Base-by-base conservation (phyloP, 2,329 filamentous ascomycete species). In the Fusarium sulawesiense region DNA sequence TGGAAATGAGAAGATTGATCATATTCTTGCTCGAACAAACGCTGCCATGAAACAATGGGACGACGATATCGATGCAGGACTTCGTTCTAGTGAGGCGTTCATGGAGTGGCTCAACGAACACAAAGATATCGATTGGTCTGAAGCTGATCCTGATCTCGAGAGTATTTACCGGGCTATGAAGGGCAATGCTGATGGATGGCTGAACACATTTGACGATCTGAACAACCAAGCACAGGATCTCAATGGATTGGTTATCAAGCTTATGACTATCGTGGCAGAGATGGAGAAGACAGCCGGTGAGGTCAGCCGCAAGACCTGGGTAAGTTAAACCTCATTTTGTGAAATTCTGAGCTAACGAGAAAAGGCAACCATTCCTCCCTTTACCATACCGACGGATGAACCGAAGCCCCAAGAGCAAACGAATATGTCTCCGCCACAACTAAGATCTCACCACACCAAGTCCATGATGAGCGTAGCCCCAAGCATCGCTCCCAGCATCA, bases 111-210 rank as follows among this genome's bases (percentile, higher is more conserved):
- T 98, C 50, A 84, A 86, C 8, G 83, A 88, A 34, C 87, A 97
- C 65, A 86, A 88, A 47, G 83, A 89, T 40, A 85, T 87, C 7
- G 84, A 86, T 70, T 89, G 88, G 59, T 81, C 85, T 54, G 88
- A 91, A 49, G 87, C 92, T 3, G 68, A 68, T 23, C 84, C 86
- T 4, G 85, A 88, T 49, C 83, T 91, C 48, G 85, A 87, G 37
- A 90, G 92, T 48, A 93, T 97, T 21, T 96, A 92, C 73, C 88
- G 91, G 42, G 93, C 94, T 40, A 98, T 98, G 94, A 91, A 92
- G 75, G 93, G 93, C 34, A 98, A 98, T 73, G 91, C 94, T 11
- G 92, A 97, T 69, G 94, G 94, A 45, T 98, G 95, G 95, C 88
- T 91, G 61, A 89, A 90, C 60, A 93, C 93, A 9, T 91, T 97